Base-by-base conservation (phyloP, 1,284 basidiomycete species). In the Cryptococcus floricola region DNA sequence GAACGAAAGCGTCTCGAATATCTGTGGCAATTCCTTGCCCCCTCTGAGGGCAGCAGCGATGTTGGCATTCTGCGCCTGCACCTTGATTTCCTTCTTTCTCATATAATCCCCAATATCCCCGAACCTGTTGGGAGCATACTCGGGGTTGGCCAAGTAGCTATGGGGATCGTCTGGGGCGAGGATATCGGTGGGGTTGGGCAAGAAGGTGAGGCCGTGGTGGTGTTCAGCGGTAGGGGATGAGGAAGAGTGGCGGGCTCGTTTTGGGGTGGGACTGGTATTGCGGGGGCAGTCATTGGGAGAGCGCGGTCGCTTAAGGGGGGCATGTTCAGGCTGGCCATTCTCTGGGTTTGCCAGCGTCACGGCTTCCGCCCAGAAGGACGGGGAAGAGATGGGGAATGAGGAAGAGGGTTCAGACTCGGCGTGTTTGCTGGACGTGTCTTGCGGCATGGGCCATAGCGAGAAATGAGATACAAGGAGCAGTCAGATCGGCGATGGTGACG, bases 31-130 rank as follows among this genome's bases (percentile, higher is more conserved):
- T 16, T 50, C 65, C 10, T 56, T 44, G 2, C 50, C 57, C 18
- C 18, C 18, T 13, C 54, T 66, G 7, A 64, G 63, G 0, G 62
- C 57, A 7, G 63, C 53, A 28, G 80, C 81, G 46, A 91, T 79
- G 58, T 83, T 81, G 4, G 80, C 73, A 62, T 93, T 92, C 76
- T 94, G 90, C 12, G 91, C 85, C 69, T 93, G 89, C 45, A 95
- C 73, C 72, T 98, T 98, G 48, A 87, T 85, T 2, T 94, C 84
- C 77, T 97, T 98, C 64, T 92, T 81, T 12, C 81, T 77, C 88
- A 95, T 89, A 71, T 96, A 97, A 64, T 91, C 86, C 6, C 86
- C 87, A 63, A 87, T 88, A 13, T 85, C 85, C 16, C 90, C 91
- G 69, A 95, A 97, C 19, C 80, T 81, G 39, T 87, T 84, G 1